phyloP scores from a whole-genome alignment of 1,284 basidiomycete genomes.

The Ceratobasidium sp. region DNA sequence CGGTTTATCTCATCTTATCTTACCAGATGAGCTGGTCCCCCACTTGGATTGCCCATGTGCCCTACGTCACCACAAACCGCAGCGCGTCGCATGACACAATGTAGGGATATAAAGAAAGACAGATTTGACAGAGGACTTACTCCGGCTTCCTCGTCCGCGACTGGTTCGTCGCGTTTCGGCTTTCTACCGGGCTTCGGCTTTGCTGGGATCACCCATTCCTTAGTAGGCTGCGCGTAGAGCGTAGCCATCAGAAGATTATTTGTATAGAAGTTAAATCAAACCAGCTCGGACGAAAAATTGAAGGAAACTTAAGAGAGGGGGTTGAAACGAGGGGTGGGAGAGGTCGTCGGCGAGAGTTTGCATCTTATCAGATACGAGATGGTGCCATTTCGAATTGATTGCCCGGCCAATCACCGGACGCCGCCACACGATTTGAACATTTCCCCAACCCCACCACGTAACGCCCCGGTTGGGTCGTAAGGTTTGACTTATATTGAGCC shows the following conservation, averaged over 20 bases:
- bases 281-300: no score
- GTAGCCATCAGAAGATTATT: slow-evolving; percentile 19
- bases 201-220: slow-evolving; percentile 91
- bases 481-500: not conserved
- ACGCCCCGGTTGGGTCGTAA: not conserved
- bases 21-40: slow-evolving; percentile 67
- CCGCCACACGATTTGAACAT: slow-evolving; percentile 3
- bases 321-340: slow-evolving; percentile 39
- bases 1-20: slow-evolving; percentile 39
- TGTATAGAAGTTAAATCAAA: no score
- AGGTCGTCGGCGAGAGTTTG: slow-evolving; percentile 25
- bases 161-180: slow-evolving; percentile 57
- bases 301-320: not conserved
- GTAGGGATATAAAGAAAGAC: not conserved
- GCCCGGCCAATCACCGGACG: slow-evolving; percentile 24
- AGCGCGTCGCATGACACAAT: slow-evolving; percentile 14
- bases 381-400: slow-evolving; percentile 31
- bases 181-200: slow-evolving; percentile 92
- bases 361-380: slow-evolving; percentile 45
- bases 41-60: not conserved
- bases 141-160: slow-evolving; percentile 61
- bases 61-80: slow-evolving; percentile 43
- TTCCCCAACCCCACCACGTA: not conserved
- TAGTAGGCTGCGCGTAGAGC: slow-evolving; percentile 65
- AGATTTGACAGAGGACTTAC: slow-evolving; percentile 57